Conservation (phyloP, 306 rosid species). For the Sicyos baderoa region DNA sequence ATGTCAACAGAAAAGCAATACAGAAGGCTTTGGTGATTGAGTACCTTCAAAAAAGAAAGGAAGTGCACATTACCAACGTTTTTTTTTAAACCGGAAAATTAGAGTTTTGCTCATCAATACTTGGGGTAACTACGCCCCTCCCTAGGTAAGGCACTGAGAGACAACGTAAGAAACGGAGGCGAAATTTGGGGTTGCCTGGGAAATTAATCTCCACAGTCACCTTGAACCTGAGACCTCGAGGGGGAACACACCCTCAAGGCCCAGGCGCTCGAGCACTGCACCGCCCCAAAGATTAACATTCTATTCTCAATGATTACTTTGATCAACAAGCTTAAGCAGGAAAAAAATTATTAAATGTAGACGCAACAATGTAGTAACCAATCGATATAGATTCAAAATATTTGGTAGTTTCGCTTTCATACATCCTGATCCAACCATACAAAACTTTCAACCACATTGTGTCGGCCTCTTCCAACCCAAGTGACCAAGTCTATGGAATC, state of each 20-base stretch:
- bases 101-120: no score
- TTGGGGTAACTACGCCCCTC: no score
- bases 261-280: no score
- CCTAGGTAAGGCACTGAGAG: no score
- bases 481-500: not conserved
- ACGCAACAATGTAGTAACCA: not conserved
- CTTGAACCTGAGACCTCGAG: no score
- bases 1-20: conserved; percentile 84
- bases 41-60: conserved; percentile 50
- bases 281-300: no score
- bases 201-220: no score
- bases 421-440: not conserved
- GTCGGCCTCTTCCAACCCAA: not conserved
- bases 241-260: no score
- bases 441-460: not conserved
- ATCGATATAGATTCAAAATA: no score
- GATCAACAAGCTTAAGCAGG: not conserved
- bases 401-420: not conserved
- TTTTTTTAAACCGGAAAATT: no score
- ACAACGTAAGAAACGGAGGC: no score
- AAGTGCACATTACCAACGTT: conserved; percentile 7
- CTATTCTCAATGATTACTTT: not conserved
- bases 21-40: conserved; percentile 84
- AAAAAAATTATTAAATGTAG: not conserved
- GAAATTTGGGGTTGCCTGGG: no score